Base-by-base conservation (phyloP, 768 basidiomycete species). In the Steccherinum ochraceum region DNA sequence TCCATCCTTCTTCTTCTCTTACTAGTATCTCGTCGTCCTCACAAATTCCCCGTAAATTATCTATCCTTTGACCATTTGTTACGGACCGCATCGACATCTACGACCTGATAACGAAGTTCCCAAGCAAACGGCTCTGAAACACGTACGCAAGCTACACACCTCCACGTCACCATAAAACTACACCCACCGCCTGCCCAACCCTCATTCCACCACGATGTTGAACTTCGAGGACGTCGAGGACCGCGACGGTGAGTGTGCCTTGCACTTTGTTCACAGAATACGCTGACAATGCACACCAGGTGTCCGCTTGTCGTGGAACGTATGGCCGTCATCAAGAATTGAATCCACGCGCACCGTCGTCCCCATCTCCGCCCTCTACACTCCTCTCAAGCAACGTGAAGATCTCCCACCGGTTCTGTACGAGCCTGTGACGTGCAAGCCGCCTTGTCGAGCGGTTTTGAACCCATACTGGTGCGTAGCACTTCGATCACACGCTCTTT, bases 161-260 rank as follows among this genome's bases (percentile, higher is more conserved):
- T 40, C 44, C 21, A 45, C 21, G 21, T 23, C 44, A 45, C 44
- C 16, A 23, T 26, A 45, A 45, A 21, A 18, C 23, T 21, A 18
- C 11, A 3, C 11, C 40, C 40, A 18, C 24, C n/a, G 30, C 30
- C 30, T 35, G 30, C 30, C 18, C 42, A 18, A 18, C 12, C 12
- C 18, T 11, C 45, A 55, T 46, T 52, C 49, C 55, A 55, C 56
- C 48, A 67, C 44, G 39, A 87, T 86, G 84, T 68, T 86, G 62
- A 89, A 89, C 69, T 94, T 95, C 63, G 94, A 98, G 70, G 94
- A 96, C 67, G 91, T 95, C 53, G 94, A 98, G 73, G 94, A 97
- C 68, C 81, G 91, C 60, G 94, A 98, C 69, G 94, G 93, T 91
- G 54, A 56, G 82, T 67, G n/a, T 12, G 30, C 3, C 24, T 41